phyloP scores from a whole-genome alignment of 129 eudicot genomes.

The Chrysanthemum makinoi region DNA sequence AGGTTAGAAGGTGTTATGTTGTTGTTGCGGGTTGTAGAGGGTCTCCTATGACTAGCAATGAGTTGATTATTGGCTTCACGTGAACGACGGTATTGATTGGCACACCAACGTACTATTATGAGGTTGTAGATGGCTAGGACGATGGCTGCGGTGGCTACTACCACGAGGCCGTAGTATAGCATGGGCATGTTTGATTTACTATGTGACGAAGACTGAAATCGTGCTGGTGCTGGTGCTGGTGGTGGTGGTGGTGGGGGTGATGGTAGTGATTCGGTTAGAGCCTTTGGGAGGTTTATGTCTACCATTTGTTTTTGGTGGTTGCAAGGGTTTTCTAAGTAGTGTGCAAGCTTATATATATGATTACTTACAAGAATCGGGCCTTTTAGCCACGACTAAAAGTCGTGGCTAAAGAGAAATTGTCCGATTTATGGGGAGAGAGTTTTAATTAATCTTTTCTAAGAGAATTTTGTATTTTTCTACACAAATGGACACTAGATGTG shows the following conservation, averaged over 20 bases:
- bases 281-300: constrained; percentile 19
- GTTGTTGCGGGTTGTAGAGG: neutral
- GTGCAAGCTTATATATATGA: constrained; percentile 2
- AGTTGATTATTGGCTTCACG: constrained; percentile 8
- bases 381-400: too few species aligned
- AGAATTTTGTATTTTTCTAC: too few species aligned
- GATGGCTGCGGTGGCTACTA: constrained; percentile 58
- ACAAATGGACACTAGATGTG: too few species aligned
- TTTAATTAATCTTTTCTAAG: too few species aligned
- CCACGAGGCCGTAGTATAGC: constrained; percentile 71
- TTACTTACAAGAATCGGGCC: too few species aligned
- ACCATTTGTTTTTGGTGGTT: constrained; percentile 11
- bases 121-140: constrained; percentile 60
- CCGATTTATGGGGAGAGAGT: too few species aligned
- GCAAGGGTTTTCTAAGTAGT: constrained; percentile 2
- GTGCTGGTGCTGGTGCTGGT: constrained; percentile 29
- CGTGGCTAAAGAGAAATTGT: too few species aligned
- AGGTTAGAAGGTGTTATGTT: constrained; percentile 1
- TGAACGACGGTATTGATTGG: constrained; percentile 23
- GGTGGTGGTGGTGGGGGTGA: constrained; percentile 32
- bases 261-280: constrained; percentile 19
- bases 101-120: constrained; percentile 49
- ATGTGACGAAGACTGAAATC: constrained; percentile 8
- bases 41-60: neutral
- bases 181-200: constrained; percentile 35